These are phyloP conservation scores for Gracilaria gracilis DNA, from an alignment of 23 red algal genomes.

Conservation along the genomic window DNA sequence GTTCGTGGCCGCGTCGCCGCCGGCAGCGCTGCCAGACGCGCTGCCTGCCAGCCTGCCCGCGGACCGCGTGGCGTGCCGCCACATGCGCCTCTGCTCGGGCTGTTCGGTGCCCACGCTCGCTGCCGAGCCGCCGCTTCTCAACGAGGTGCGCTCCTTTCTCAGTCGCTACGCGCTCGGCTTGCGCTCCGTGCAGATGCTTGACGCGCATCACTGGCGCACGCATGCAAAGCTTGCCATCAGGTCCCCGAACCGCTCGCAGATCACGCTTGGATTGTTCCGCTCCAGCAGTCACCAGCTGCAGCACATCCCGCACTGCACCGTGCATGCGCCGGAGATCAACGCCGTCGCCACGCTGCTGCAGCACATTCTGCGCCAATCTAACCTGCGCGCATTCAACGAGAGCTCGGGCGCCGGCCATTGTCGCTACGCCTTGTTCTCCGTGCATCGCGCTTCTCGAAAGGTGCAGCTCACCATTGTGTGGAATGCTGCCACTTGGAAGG, in stretches of 20 bases:
- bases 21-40: not conserved
- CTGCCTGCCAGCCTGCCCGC: not conserved
- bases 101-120: constrained; percentile 31
- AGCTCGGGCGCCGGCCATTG: constrained; percentile 36
- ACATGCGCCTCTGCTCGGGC: constrained; percentile 43
- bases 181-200: constrained; percentile 22
- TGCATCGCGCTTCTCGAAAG: constrained; percentile 39
- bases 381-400: constrained; percentile 71
- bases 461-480: constrained; percentile 68
- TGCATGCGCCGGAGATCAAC: constrained; percentile 75
- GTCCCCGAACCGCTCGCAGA: not conserved
- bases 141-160: constrained; percentile 27
- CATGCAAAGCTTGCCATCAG: constrained; percentile 82
- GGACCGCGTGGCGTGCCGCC: constrained; percentile 32
- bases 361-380: not conserved
- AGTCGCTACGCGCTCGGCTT: not conserved
- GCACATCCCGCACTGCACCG: constrained; percentile 67
- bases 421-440: constrained; percentile 67
- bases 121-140: constrained; percentile 13
- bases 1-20: not conserved
- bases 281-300: constrained; percentile 50
- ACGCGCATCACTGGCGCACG: constrained; percentile 64
- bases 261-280: constrained; percentile 67
- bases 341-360: constrained; percentile 27
- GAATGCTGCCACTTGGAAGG: constrained; percentile 71